A percentile compares a stretch with the other conserved stretches of the same genome.
phyloP scores from a whole-genome alignment of 2,329 filamentous ascomycete genomes.

The Colletotrichum sp. region DNA sequence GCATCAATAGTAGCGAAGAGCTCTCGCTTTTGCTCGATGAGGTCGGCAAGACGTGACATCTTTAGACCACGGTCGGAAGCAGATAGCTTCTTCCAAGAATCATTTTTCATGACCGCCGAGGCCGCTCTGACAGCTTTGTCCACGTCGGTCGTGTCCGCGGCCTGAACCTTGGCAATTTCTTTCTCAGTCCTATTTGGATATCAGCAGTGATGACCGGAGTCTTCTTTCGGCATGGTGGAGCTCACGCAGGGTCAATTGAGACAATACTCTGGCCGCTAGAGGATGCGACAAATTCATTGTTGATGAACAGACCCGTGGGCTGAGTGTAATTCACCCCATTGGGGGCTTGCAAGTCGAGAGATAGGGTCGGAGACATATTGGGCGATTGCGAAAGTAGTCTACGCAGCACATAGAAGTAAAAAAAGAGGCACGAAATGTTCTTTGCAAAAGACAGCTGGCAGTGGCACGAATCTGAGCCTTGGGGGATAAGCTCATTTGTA shows the following conservation, averaged over 20 bases:
- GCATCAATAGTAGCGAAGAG: conserved; percentile 65
- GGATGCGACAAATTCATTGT: conserved; percentile 74
- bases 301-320: conserved; percentile 76
- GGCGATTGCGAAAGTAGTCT: background rate
- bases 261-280: conserved; percentile 60
- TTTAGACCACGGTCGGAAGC: conserved; percentile 66
- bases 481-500: background rate
- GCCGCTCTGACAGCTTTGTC: background rate
- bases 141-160: background rate
- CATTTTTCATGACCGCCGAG: conserved; percentile 35
- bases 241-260: conserved; percentile 60
- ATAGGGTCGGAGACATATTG: conserved; percentile 13
- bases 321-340: conserved; percentile 73
- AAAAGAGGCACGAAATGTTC: background rate
- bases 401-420: background rate
- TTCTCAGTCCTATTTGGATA: background rate
- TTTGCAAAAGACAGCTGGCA: background rate
- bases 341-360: conserved; percentile 66
- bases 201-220: background rate
- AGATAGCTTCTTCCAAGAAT: conserved; percentile 71
- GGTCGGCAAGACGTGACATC: conserved; percentile 72
- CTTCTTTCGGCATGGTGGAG: background rate
- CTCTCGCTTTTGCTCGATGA: conserved; percentile 69
- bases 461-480: background rate
- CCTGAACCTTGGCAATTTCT: background rate